Base-by-base conservation (phyloP, 352 stramenopile genomes). In the Phytopythium chamaehyphon region DNA sequence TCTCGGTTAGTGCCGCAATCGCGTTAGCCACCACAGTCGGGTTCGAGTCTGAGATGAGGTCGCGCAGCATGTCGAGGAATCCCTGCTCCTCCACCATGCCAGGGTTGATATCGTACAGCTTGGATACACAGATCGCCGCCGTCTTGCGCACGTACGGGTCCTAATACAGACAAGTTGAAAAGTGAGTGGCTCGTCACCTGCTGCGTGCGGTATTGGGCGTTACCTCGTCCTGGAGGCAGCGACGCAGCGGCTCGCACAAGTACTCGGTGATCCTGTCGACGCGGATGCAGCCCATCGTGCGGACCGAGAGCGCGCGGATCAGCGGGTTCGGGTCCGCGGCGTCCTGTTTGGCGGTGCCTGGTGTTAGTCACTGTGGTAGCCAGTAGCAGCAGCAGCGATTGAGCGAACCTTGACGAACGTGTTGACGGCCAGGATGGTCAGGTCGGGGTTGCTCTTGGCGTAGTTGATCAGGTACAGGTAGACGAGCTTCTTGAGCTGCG, bases 401-500 rank as follows among this genome's bases (percentile, higher is more conserved):
- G 19, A 8, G 22, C 38, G 21, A 21, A 69, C 70, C 53, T 94
- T 93, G 31, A 99, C 96, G 66, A 99, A 99, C 9, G 97, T 99
- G 73, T 99, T 99, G 40, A 99, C 97, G 10, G 97, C 97, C 51
- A 99, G 74, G 44, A 99, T 90, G n/a, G 97, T 98, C 46, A 99
- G 71, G 56, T 99, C 97, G 11, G 97, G 97, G 59, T 99, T 98
- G 59, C 87, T 98, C 83, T 99, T 99, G 70, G 97, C 97, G 74
- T 99, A 99, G 81, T 99, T 99, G 73, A 99, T 99, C 37, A 99
- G 72, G 69, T 99, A 99, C 18, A 99, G 66, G 70, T 99, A 99
- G 43, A 99, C 97, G 16, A 99, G 78, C 64, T 99, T 99, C 73
- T 99, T 99, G 38, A 99, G 71, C 67, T 99, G 96, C 61, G 98